Conservation (phyloP, 148 eudicot genomes). For the Persicaria tinctoria region DNA sequence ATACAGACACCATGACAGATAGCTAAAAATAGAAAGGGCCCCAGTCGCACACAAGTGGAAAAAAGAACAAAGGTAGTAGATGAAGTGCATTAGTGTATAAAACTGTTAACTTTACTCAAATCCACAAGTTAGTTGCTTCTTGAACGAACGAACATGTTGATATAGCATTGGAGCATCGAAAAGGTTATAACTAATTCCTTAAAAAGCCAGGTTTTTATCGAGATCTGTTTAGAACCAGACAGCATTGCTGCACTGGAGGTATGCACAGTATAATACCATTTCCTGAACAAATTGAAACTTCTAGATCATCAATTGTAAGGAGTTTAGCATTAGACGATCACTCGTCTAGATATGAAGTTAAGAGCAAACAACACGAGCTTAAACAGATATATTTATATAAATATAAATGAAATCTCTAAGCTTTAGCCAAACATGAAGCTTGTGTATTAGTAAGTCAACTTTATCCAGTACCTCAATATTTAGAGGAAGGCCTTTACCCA, state of each 20-base stretch:
- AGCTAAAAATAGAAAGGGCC: neutral
- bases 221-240: neutral
- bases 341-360: neutral
- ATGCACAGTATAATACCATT: neutral
- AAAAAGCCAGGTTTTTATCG: neutral
- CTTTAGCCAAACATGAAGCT: neutral
- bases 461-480: slow-evolving; percentile 67
- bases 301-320: neutral
- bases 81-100: neutral
- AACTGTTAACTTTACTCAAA: neutral
- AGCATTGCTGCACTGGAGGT: neutral
- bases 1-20: neutral
- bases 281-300: neutral
- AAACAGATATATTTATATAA: neutral
- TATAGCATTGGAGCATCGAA: neutral
- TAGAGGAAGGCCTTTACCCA: slow-evolving; percentile 82
- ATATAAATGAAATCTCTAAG: neutral
- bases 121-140: neutral
- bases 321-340: neutral
- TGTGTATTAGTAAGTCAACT: neutral
- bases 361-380: neutral
- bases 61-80: neutral
- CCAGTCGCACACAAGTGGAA: neutral
- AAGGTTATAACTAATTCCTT: neutral
- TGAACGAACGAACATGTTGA: neutral